Conservation (phyloP, 345 rosid species). For the Erodium maritimum region DNA sequence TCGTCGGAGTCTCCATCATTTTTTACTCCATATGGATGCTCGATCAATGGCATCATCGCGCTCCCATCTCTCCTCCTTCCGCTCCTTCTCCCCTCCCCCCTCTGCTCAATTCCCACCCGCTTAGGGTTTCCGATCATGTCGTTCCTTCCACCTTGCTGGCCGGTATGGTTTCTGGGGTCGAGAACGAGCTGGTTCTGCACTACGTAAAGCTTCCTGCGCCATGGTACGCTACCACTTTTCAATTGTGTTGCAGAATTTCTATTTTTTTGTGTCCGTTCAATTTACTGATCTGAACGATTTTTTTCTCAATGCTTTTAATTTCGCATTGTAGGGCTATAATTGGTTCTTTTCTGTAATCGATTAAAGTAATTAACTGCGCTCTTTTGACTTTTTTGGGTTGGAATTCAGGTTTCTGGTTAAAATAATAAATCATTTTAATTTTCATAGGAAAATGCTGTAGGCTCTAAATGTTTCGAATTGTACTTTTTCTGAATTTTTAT, state of each 20-base stretch:
- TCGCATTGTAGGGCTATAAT: not conserved
- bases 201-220: constrained; percentile 73
- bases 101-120: constrained; percentile 10
- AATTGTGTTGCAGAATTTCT: not conserved
- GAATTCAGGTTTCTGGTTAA: not conserved
- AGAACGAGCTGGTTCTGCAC: constrained; percentile 27
- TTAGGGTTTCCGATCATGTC: constrained; percentile 9
- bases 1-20: constrained; percentile 51
- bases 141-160: constrained; percentile 17
- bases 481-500: not conserved
- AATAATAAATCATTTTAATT: not conserved
- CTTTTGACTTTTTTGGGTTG: not conserved
- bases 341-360: constrained; percentile 1
- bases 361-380: not conserved
- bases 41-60: constrained; percentile 51
- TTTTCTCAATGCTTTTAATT: not conserved
- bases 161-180: constrained; percentile 28
- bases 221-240: constrained; percentile 34
- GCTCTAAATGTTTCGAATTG: not conserved
- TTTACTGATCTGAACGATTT: not conserved
- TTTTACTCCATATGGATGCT: constrained; percentile 86
- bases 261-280: not conserved
- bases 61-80: constrained; percentile 34
- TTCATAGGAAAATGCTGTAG: not conserved
- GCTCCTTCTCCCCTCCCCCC: constrained; percentile 25